Conservation (phyloP, 768 basidiomycete genomes). For the Mycena latifolia region DNA sequence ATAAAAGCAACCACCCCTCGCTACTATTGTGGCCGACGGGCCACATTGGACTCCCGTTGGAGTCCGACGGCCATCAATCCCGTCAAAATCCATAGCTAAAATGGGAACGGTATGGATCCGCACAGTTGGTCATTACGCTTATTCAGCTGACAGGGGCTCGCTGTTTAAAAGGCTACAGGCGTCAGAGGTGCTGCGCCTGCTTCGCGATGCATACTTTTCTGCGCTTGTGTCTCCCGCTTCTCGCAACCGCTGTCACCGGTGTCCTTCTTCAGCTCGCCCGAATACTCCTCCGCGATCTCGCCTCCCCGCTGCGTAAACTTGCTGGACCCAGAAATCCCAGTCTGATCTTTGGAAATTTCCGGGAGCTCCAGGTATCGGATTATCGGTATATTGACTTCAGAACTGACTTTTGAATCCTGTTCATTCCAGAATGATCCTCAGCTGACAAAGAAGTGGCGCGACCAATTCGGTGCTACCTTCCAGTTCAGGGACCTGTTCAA, state of each 20-base stretch:
- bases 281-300: neutral
- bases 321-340: constrained; percentile 15
- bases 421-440: neutral
- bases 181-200: neutral
- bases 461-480: constrained; percentile 12
- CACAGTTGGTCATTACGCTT: no score
- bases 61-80: no score
- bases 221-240: neutral
- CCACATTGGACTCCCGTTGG: no score
- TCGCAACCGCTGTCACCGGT: constrained; percentile 6
- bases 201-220: neutral
- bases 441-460: constrained; percentile 6
- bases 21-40: no score
- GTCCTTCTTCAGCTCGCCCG: neutral
- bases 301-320: constrained; percentile 10
- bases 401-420: no score
- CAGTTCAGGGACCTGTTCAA: constrained; percentile 10
- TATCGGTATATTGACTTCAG: no score
- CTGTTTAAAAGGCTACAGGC: neutral
- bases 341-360: constrained; percentile 12
- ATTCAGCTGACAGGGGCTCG: no score
- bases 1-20: no score
- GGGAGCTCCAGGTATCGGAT: constrained; percentile 5
- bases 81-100: no score
- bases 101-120: no score